Percentiles rank a stretch among this genome's conserved stretches.
Conservation (phyloP, 129 eudicot genomes). For the Sambucus nigra region DNA sequence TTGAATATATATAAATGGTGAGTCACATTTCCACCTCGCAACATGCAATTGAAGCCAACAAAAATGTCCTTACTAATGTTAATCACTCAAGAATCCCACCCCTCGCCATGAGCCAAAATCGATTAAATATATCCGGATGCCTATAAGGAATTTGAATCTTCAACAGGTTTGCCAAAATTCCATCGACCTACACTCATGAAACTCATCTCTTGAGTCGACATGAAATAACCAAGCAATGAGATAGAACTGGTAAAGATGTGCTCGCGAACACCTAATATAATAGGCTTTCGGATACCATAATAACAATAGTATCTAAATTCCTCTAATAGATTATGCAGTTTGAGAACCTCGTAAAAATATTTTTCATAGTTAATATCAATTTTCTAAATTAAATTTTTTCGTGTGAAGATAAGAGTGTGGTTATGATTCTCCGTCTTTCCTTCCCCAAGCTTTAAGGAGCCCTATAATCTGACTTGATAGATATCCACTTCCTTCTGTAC, state of each 20-base stretch:
- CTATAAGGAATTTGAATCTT: constrained; percentile 91
- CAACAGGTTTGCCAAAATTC: constrained; percentile 82
- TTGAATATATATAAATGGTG: constrained; percentile 90
- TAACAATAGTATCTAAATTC: constrained; percentile 56
- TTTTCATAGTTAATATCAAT: constrained; percentile 96
- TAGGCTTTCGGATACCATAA: constrained; percentile 79
- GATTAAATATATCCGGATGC: constrained; percentile 88
- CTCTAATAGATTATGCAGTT: constrained; percentile 82
- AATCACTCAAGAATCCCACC: constrained; percentile 82
- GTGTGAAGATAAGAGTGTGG: constrained; percentile 79
- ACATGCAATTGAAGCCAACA: constrained; percentile 92
- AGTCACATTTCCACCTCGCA: constrained; percentile 91
- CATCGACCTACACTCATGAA: constrained; percentile 96
- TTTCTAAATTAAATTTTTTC: constrained; percentile 91
- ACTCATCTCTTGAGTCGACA: constrained; percentile 97
- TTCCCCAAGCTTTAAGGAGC: constrained; percentile 94
- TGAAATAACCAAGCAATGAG: constrained; percentile 96
- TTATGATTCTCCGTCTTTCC: constrained; percentile 98
- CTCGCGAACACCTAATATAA: constrained; percentile 84
- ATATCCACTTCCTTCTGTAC: constrained; percentile 77
- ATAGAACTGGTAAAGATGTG: constrained; percentile 91
- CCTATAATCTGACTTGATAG: constrained; percentile 83
- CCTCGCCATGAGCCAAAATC: constrained; percentile 91
- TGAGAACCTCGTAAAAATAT: constrained; percentile 87
- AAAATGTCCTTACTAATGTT: constrained; percentile 96